Percentiles rank a stretch among this genome's conserved stretches.
phyloP scores from a whole-genome alignment of 2,329 filamentous ascomycete genomes.

The Exophiala oligosperma region DNA sequence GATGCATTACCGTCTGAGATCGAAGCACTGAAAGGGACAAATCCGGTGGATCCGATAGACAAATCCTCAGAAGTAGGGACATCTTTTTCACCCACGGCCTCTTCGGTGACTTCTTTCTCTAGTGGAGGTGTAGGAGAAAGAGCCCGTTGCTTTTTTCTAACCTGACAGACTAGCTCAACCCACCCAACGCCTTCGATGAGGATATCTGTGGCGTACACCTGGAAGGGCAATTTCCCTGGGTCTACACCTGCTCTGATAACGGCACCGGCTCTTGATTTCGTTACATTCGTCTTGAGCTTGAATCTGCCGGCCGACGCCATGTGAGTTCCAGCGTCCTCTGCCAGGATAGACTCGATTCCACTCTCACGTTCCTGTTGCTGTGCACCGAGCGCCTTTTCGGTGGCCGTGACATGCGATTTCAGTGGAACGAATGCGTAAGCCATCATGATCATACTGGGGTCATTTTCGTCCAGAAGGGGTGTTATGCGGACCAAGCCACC shows the following conservation, averaged over 20 bases:
- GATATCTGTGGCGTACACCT: constrained; percentile 77
- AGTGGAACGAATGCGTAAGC: constrained; percentile 87
- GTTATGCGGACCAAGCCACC: constrained; percentile 88
- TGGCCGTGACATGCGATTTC: constrained; percentile 72
- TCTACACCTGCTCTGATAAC: constrained; percentile 64
- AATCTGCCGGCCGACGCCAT: constrained; percentile 74
- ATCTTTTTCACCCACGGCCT: neutral
- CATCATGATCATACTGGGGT: constrained; percentile 56
- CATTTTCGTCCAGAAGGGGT: constrained; percentile 48
- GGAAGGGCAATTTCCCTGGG: constrained; percentile 64
- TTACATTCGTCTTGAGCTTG: constrained; percentile 77
- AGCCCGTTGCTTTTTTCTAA: constrained; percentile 53
- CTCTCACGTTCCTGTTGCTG: constrained; percentile 68
- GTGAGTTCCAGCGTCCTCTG: constrained; percentile 44
- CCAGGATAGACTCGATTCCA: constrained; percentile 53
- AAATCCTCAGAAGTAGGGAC: constrained; percentile 12
- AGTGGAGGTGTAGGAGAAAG: neutral
- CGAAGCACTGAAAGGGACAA: constrained; percentile 18
- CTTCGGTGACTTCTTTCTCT: constrained; percentile 1
- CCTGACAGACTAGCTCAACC: constrained; percentile 83
- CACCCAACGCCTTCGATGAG: constrained; percentile 91
- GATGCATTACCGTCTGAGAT: constrained; percentile 27
- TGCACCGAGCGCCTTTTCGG: constrained; percentile 73
- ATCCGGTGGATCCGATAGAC: constrained; percentile 17
- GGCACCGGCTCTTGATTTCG: constrained; percentile 72